Percentiles rank a stretch among this genome's conserved stretches.
phyloP scores from a whole-genome alignment of 768 basidiomycete species.

The Auriscalpium vulgare region DNA sequence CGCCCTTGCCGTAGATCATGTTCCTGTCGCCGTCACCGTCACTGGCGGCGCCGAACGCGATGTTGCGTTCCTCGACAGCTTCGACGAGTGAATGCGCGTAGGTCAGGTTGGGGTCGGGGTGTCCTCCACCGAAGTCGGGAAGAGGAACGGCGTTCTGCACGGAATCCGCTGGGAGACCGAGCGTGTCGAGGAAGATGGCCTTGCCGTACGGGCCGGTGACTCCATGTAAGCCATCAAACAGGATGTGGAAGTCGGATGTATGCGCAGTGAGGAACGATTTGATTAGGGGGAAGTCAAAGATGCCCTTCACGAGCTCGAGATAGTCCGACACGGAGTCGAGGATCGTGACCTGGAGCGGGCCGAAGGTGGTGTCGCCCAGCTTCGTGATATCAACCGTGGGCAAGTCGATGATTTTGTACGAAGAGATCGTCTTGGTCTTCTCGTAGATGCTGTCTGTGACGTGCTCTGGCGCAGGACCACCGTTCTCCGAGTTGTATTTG shows the following conservation, averaged over 20 bases:
- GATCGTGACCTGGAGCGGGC: constrained; percentile 78
- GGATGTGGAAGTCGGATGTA: constrained; percentile 63
- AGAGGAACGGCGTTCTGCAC: constrained; percentile 88
- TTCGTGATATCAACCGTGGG: constrained; percentile 75
- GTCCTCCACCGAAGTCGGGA: constrained; percentile 95
- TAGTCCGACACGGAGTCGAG: constrained; percentile 95
- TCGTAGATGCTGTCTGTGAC: constrained; percentile 96
- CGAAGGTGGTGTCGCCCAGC: constrained; percentile 71
- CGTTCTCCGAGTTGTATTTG: constrained; percentile 98
- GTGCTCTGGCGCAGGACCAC: constrained; percentile 93
- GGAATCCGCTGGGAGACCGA: constrained; percentile 72
- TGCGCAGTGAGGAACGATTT: constrained; percentile 75
- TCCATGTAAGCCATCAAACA: constrained; percentile 94
- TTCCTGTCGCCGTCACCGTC: constrained; percentile 98
- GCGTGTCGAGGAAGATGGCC: constrained; percentile 75
- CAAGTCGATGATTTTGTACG: constrained; percentile 79
- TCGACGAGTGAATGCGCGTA: constrained; percentile 95
- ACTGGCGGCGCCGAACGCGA: constrained; percentile 91
- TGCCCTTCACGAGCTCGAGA: constrained; percentile 68
- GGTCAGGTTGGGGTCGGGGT: constrained; percentile 97
- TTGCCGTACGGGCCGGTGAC: constrained; percentile 96
- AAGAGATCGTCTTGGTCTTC: constrained; percentile 77
- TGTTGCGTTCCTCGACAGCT: constrained; percentile 76
- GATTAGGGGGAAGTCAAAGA: constrained; percentile 95
- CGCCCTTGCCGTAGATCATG: constrained; percentile 98